A percentile compares a stretch with the other conserved stretches of the same genome.
phyloP scores from a whole-genome alignment of 768 basidiomycete genomes.

The Infundibulicybe gibba region DNA sequence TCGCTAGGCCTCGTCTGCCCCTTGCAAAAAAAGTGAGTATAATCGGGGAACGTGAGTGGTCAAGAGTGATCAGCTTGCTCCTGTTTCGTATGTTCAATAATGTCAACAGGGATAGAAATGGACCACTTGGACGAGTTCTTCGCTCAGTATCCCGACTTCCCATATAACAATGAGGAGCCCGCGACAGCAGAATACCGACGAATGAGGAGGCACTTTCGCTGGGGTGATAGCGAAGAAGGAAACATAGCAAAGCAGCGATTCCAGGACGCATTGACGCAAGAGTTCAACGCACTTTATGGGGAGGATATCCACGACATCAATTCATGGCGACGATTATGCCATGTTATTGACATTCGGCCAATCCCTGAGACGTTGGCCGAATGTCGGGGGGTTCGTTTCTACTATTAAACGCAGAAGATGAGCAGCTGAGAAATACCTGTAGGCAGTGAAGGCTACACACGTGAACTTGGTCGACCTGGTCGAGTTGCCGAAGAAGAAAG shows the following conservation, averaged over 20 bases:
- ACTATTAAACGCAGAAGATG: too few relatives aligned
- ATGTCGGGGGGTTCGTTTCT: slow-evolving; percentile 9
- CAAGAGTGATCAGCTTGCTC: too few relatives aligned
- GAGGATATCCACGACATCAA: slow-evolving; percentile 11
- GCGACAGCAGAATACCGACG: not conserved
- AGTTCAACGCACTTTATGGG: slow-evolving; percentile 16
- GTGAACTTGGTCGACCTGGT: slow-evolving; percentile 39
- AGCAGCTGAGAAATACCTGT: too few relatives aligned
- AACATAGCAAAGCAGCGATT: not conserved
- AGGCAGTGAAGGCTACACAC: slow-evolving; percentile 24
- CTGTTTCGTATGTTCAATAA: too few relatives aligned
- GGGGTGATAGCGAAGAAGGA: not conserved
- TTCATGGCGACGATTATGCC: slow-evolving; percentile 8
- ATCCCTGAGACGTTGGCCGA: slow-evolving; percentile 11
- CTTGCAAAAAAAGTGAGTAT: too few relatives aligned
- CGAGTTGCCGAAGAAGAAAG: slow-evolving; percentile 10
- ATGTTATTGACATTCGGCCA: slow-evolving; percentile 10
- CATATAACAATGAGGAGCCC: not conserved
- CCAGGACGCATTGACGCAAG: slow-evolving; percentile 10
- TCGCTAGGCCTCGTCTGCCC: too few relatives aligned
- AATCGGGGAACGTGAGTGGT: too few relatives aligned
- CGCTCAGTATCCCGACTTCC: not conserved
- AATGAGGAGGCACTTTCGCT: not conserved
- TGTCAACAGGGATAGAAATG: too few relatives aligned
- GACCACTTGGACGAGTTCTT: not conserved